phyloP scores from a whole-genome alignment of 2,329 filamentous ascomycete species.

The Huntiella bhutanensis region DNA sequence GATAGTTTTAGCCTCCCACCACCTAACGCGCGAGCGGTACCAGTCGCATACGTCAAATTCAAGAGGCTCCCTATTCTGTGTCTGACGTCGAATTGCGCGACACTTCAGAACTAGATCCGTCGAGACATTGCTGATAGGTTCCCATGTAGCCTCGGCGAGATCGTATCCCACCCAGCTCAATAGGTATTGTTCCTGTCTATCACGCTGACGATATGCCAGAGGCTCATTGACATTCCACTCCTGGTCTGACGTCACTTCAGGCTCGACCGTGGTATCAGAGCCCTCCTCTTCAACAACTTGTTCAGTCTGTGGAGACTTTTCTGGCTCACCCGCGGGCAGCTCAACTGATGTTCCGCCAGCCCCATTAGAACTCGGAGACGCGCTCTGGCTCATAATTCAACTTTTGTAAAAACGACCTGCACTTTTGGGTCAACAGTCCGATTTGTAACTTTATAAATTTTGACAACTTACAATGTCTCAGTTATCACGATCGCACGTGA shows the following conservation, averaged over 20 bases:
- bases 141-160: constrained; percentile 27
- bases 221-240: constrained; percentile 34
- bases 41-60: no score
- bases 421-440: no score
- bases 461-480: not conserved
- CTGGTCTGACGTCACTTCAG: constrained; percentile 20
- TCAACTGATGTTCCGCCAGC: no score
- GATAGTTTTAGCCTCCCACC: no score
- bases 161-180: constrained; percentile 21
- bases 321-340: no score
- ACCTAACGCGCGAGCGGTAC: no score
- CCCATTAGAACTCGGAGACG: no score
- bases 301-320: not conserved
- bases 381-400: no score
- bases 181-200: constrained; percentile 17
- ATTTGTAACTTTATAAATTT: not conserved
- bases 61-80: no score
- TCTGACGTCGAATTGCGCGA: no score
- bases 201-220: constrained; percentile 24
- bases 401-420: no score
- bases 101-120: not conserved
- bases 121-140: constrained; percentile 27
- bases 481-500: not conserved
- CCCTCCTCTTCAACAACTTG: constrained; percentile 17
- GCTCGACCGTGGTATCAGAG: constrained; percentile 19